Percentiles rank a stretch among this genome's conserved stretches.
phyloP scores from a whole-genome alignment of 176 grass and related monocot genomes.

The Aegilops bicornis region DNA sequence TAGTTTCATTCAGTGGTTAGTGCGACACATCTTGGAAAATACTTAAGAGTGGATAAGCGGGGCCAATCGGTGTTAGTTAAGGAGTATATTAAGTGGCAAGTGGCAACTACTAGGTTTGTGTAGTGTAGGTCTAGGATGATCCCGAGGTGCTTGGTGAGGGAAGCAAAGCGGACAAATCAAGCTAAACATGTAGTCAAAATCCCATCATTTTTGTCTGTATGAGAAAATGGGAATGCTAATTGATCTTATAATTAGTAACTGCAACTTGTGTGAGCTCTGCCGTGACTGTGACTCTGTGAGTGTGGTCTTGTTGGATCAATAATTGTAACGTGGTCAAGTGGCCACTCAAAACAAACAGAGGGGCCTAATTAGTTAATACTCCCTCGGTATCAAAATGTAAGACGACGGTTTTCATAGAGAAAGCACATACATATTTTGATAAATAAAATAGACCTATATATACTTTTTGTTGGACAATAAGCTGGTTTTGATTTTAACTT shows the following conservation, averaged over 20 bases:
- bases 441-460: no score
- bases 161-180: not conserved
- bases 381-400: no score
- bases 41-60: conserved; percentile 3
- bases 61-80: not conserved
- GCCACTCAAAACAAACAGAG: not conserved
- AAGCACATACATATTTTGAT: no score
- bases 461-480: no score
- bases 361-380: not conserved
- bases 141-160: not conserved
- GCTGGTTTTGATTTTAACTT: not conserved
- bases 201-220: not conserved
- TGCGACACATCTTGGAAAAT: not conserved
- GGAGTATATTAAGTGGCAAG: not conserved
- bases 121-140: conserved; percentile 16
- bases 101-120: conserved; percentile 19
- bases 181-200: not conserved
- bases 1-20: not conserved
- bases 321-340: not conserved
- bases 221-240: not conserved
- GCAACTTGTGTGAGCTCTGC: not conserved
- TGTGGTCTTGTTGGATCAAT: not conserved
- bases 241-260: not conserved
- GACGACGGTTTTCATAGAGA: no score
- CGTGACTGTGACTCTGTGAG: not conserved